phyloP scores from a whole-genome alignment of 2,329 filamentous ascomycete genomes.

The Davidsoniella australis region DNA sequence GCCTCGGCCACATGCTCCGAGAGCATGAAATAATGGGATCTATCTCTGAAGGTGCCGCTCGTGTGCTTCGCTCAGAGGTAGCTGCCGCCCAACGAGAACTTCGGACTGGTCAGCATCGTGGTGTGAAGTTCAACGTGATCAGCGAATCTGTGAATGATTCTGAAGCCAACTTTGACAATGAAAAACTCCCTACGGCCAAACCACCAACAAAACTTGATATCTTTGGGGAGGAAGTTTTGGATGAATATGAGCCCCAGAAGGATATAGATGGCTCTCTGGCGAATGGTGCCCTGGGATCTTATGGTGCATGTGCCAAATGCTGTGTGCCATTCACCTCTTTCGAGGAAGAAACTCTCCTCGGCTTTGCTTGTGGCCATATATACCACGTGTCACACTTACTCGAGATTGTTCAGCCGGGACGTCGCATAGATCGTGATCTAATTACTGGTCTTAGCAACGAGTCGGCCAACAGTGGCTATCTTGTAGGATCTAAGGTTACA shows the following conservation, averaged over 20 bases:
- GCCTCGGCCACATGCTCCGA: conserved; percentile 76
- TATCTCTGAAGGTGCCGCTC: conserved; percentile 78
- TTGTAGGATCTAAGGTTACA: conserved; percentile 73
- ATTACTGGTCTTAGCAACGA: conserved; percentile 24
- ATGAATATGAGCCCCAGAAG: too few species aligned
- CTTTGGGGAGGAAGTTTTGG: conserved; percentile 12
- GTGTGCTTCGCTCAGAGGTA: conserved; percentile 76
- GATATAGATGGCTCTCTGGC: too few species aligned
- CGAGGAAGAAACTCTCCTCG: conserved; percentile 57
- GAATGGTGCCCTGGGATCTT: too few species aligned
- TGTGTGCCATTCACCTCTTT: conserved; percentile 37
- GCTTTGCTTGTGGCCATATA: conserved; percentile 68
- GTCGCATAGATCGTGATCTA: conserved; percentile 30
- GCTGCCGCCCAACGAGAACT: conserved; percentile 66
- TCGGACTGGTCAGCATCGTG: conserved; percentile 62
- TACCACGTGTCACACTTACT: conserved; percentile 63
- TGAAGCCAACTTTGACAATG: conserved; percentile 24
- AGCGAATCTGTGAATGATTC: conserved; percentile 13
- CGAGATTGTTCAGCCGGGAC: conserved; percentile 29
- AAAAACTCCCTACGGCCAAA: conserved; percentile 22
- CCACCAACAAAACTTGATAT: conserved; percentile 15
- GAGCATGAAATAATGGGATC: conserved; percentile 92
- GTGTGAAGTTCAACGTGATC: conserved; percentile 70
- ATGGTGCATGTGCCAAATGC: conserved; percentile 34
- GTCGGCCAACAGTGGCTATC: conserved; percentile 30